Evolutionary conservation across 495 filamentous ascomycete genomes (phyloP).

Genomic region (Xylaria sp.): DNA sequence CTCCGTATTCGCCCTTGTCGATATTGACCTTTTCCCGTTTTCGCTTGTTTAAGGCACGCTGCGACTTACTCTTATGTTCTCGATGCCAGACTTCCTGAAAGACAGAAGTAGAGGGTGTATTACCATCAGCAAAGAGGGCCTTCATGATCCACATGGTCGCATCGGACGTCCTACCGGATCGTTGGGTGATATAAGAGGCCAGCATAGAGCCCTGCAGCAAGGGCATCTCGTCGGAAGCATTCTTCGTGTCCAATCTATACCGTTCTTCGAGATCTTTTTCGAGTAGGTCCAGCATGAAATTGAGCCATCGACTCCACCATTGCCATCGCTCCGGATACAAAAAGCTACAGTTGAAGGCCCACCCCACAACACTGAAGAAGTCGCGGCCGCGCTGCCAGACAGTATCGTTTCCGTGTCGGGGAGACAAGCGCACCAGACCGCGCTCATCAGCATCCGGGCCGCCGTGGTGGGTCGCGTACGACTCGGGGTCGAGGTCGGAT

Average conservation of each 20-base stretch:
- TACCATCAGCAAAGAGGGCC: conserved; percentile 51
- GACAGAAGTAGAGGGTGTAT: conserved; percentile 39
- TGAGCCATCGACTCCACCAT: conserved; percentile 82
- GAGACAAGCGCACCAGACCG: conserved; percentile 61
- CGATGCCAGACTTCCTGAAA: conserved; percentile 59
- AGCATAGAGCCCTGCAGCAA: conserved; percentile 46
- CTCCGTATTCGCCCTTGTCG: conserved; percentile 54
- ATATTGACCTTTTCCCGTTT: conserved; percentile 56
- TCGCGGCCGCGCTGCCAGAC: conserved; percentile 77
- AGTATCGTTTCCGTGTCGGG: conserved; percentile 58
- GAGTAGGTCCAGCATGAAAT: conserved; percentile 78
- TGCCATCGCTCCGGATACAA: conserved; percentile 74
- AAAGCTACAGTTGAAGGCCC: conserved; percentile 92
- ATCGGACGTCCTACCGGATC: conserved; percentile 48
- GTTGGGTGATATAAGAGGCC: conserved; percentile 38
- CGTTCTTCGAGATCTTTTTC: conserved; percentile 77
- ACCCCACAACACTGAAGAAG: conserved; percentile 90
- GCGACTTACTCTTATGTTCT: conserved; percentile 47
- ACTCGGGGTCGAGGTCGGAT: conserved; percentile 34
- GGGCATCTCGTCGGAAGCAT: conserved; percentile 35
- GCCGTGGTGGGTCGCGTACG: conserved; percentile 37
- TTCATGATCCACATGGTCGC: conserved; percentile 50
- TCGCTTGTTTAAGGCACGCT: conserved; percentile 54
- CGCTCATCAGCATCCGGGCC: conserved; percentile 47
- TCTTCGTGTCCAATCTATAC: conserved; percentile 40